Conservation (phyloP, 108 stramenopile genomes). For the Epithemia pelagica region DNA sequence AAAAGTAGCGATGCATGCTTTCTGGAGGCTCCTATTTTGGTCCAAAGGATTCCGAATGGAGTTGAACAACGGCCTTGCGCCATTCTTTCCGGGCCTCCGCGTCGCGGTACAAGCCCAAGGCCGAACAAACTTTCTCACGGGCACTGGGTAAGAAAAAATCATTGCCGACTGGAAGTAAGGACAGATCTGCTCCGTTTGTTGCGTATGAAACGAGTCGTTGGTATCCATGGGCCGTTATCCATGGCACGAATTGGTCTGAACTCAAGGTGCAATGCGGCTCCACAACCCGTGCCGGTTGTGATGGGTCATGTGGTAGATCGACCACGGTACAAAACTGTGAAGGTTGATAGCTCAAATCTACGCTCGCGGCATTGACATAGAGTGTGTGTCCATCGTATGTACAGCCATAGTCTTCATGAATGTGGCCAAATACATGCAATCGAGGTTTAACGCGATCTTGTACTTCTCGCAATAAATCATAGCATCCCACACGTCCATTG, state of each 20-base stretch:
- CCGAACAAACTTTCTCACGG: background rate
- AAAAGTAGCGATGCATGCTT: no score
- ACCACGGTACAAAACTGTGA: slow-evolving; percentile 17
- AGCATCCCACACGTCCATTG: slow-evolving; percentile 28
- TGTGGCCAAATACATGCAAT: slow-evolving; percentile 46
- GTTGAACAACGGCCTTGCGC: background rate
- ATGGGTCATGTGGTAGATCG: slow-evolving; percentile 24
- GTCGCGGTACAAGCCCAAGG: slow-evolving; percentile 4
- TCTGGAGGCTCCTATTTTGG: no score
- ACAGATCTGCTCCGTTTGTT: background rate
- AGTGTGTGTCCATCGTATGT: slow-evolving; percentile 30
- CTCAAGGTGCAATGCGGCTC: slow-evolving; percentile 1
- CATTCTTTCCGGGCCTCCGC: background rate
- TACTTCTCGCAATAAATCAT: slow-evolving; percentile 30
- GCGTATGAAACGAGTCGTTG: background rate
- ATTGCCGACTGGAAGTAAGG: background rate
- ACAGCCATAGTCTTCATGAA: slow-evolving; percentile 37
- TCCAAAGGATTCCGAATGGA: slow-evolving; percentile 5
- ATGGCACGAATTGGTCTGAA: background rate
- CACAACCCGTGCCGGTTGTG: slow-evolving; percentile 16
- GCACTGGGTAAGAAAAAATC: background rate
- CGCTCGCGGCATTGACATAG: slow-evolving; percentile 27
- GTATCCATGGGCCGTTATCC: background rate
- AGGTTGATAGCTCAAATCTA: slow-evolving; percentile 13
- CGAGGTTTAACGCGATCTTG: slow-evolving; percentile 31